Evolutionary conservation across 2,329 filamentous ascomycete species (phyloP).

Genomic region (Aspergillus ustus): DNA sequence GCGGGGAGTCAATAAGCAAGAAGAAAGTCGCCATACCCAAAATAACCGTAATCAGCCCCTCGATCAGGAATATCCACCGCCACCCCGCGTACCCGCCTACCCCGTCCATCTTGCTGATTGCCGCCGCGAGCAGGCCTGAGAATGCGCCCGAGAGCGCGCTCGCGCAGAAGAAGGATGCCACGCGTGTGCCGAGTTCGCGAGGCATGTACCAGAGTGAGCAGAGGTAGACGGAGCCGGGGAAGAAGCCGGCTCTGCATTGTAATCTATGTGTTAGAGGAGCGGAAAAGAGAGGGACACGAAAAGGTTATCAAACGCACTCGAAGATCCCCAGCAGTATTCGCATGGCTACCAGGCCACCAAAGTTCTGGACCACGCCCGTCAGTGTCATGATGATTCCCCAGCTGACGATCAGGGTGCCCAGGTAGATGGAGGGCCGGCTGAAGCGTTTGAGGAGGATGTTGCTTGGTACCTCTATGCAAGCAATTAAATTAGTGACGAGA

Average conservation of each 20-base stretch:
- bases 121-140: conserved; percentile 77
- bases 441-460: conserved; percentile 32
- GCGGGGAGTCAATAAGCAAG: conserved; percentile 44
- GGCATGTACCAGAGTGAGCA: background rate
- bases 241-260: background rate
- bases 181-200: background rate
- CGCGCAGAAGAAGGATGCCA: conserved; percentile 72
- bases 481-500: conserved; percentile 66
- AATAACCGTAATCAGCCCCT: conserved; percentile 68
- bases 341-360: background rate
- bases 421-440: conserved; percentile 48
- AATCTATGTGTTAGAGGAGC: no score
- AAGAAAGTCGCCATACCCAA: conserved; percentile 54
- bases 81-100: conserved; percentile 42
- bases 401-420: conserved; percentile 41
- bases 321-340: conserved; percentile 20
- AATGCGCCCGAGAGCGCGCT: conserved; percentile 79
- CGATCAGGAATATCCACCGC: conserved; percentile 56
- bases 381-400: conserved; percentile 27
- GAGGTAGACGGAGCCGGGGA: background rate
- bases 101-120: conserved; percentile 82
- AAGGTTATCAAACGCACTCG: conserved; percentile 27
- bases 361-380: conserved; percentile 25
- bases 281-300: conserved; percentile 34
- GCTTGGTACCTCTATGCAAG: conserved; percentile 29